These are phyloP conservation scores for Phaeophleospora eucalypticola DNA, from an alignment of 2,329 filamentous ascomycete genomes.

Conservation along the genomic window DNA sequence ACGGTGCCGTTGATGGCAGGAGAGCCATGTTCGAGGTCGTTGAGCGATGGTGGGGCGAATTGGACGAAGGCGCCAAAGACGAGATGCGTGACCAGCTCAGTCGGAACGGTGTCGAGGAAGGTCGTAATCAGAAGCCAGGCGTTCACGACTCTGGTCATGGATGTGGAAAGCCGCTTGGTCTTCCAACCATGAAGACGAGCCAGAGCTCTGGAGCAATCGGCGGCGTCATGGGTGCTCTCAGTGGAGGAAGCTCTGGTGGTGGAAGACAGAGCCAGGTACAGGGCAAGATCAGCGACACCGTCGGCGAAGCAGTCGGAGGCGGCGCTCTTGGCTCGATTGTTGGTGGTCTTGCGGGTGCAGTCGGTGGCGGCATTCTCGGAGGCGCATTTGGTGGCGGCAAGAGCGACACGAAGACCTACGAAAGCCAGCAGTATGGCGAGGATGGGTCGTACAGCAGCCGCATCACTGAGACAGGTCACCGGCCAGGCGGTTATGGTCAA, in stretches of 20 bases:
- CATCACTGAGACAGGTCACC: conserved; percentile 59
- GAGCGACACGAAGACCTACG: conserved; percentile 51
- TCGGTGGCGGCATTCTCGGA: conserved; percentile 60
- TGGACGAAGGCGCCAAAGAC: conserved; percentile 59
- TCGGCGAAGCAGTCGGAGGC: conserved; percentile 58
- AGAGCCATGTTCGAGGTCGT: conserved; percentile 74
- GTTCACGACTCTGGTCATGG: conserved; percentile 81
- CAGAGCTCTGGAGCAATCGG: conserved; percentile 44
- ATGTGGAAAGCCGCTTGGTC: conserved; percentile 72
- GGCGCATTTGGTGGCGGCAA: conserved; percentile 50
- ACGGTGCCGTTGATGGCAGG: conserved; percentile 69
- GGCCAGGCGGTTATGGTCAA: conserved; percentile 21
- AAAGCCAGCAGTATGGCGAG: conserved; percentile 53
- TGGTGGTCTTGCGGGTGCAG: conserved; percentile 59
- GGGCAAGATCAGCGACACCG: conserved; percentile 46
- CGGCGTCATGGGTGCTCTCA: conserved; percentile 34
- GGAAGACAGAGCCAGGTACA: conserved; percentile 23
- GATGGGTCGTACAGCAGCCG: conserved; percentile 61
- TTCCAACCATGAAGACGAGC: conserved; percentile 59
- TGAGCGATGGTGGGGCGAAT: conserved; percentile 73
- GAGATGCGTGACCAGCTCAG: conserved; percentile 71
- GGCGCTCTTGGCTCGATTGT: conserved; percentile 67
- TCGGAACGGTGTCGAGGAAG: conserved; percentile 69
- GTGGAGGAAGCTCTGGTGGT: conserved; percentile 31
- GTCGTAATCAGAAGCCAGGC: conserved; percentile 81